phyloP scores from a whole-genome alignment of 2,329 filamentous ascomycete genomes.

The Aspergillus brunneoviolaceus region DNA sequence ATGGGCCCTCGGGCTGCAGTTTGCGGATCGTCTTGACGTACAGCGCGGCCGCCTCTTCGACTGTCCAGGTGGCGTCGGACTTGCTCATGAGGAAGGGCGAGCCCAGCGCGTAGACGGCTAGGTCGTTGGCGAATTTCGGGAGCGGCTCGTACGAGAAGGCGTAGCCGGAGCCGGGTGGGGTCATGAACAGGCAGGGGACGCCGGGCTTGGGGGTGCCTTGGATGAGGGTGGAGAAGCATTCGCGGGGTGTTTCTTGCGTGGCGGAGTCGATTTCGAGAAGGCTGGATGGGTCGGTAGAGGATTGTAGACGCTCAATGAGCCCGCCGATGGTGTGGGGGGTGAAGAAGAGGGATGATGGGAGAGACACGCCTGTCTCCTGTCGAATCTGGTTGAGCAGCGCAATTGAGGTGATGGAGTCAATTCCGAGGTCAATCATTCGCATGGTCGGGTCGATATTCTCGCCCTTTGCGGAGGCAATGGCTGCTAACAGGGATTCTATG shows the following conservation, averaged over 20 bases:
- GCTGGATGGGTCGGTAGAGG: neutral
- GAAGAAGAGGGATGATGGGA: neutral
- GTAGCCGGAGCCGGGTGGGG: conserved; percentile 9
- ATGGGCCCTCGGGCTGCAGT: conserved; percentile 12
- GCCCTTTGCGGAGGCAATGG: neutral
- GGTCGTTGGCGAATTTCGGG: neutral
- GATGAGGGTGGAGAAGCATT: conserved; percentile 1
- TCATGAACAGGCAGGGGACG: conserved; percentile 5
- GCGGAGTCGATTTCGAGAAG: neutral
- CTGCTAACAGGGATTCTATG: neutral
- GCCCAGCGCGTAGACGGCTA: conserved; percentile 11
- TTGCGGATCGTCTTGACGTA: conserved; percentile 5
- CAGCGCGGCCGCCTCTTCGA: conserved; percentile 7
- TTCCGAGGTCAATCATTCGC: neutral
- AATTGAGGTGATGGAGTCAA: neutral
- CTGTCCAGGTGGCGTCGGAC: neutral
- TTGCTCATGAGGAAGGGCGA: conserved; percentile 4
- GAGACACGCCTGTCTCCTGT: neutral
- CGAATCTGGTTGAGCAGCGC: neutral
- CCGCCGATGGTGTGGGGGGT: neutral
- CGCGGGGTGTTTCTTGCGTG: neutral
- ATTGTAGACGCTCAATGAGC: neutral
- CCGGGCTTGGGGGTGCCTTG: conserved; percentile 3
- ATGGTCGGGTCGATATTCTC: neutral
- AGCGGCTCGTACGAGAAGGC: conserved; percentile 10